A percentile compares a stretch with the other conserved stretches of the same genome.
Evolutionary conservation across 1,139 yeast species (phyloP).

Genomic region (Suhomyces kunorum): DNA sequence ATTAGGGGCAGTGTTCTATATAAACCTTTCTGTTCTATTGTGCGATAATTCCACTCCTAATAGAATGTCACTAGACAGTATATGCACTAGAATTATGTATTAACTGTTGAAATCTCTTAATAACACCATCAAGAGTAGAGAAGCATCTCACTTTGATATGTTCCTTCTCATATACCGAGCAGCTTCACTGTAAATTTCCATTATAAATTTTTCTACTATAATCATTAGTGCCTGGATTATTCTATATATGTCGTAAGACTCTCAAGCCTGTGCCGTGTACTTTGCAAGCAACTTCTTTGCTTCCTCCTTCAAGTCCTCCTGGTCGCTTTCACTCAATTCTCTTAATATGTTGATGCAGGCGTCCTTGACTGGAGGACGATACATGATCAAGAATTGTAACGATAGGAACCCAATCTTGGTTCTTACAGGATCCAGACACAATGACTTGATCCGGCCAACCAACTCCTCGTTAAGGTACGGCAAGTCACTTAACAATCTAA

Average conservation of each 20-base stretch:
- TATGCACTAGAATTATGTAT: no score
- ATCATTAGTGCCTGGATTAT: no score
- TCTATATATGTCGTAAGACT: neutral
- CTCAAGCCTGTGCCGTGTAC: conserved; percentile 20
- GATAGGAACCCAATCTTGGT: conserved; percentile 78
- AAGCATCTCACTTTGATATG: no score
- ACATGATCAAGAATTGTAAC: conserved; percentile 79
- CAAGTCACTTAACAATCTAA: conserved; percentile 80
- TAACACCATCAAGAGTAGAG: no score
- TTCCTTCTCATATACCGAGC: no score
- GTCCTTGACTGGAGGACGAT: conserved; percentile 79
- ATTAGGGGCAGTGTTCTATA: no score
- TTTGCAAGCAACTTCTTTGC: conserved; percentile 55
- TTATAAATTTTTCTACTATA: no score
- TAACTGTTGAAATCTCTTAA: no score
- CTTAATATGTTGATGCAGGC: conserved; percentile 66
- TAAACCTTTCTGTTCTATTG: no score
- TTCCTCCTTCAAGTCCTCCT: conserved; percentile 57
- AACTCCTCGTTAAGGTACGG: conserved; percentile 69
- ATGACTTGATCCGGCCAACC: conserved; percentile 64
- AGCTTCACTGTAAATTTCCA: no score
- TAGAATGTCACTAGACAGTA: no score
- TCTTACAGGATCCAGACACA: conserved; percentile 86
- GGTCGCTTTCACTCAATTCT: conserved; percentile 52
- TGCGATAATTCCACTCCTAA: no score